Percentiles rank a stretch among this genome's conserved stretches.
Conservation (phyloP, 106 monocot species). For the Triglochin maritima region DNA sequence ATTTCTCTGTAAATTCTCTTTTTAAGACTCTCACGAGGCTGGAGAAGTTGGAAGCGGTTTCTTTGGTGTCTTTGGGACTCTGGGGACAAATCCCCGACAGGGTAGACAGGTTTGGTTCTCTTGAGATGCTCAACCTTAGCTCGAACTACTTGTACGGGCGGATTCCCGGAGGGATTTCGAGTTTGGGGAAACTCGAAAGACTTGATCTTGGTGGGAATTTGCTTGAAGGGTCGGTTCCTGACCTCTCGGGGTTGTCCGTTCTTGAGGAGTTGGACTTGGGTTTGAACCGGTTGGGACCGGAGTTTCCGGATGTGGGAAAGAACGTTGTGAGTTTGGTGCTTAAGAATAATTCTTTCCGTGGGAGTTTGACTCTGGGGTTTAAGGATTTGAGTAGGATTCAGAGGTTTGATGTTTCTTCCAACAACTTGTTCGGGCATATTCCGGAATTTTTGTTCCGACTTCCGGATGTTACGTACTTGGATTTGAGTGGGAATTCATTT, state of each 20-base stretch:
- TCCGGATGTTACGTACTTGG: conserved; percentile 32
- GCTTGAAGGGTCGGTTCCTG: conserved; percentile 45
- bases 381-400: conserved; percentile 25
- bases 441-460: conserved; percentile 56
- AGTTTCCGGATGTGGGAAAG: conserved; percentile 26
- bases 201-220: conserved; percentile 28
- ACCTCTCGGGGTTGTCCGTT: conserved; percentile 15
- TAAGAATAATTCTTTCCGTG: conserved; percentile 30
- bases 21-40: conserved; percentile 62
- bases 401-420: conserved; percentile 46
- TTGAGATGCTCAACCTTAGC: conserved; percentile 51
- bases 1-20: conserved; percentile 63
- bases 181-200: conserved; percentile 20
- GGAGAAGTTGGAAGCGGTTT: conserved; percentile 35
- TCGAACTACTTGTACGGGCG: conserved; percentile 51
- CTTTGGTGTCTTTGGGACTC: conserved; percentile 72
- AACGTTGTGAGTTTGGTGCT: conserved; percentile 23
- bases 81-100: conserved; percentile 53
- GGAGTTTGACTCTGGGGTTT: conserved; percentile 15
- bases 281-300: conserved; percentile 37
- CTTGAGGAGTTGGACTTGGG: conserved; percentile 44
- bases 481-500: conserved; percentile 45
- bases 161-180: conserved; percentile 28
- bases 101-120: conserved; percentile 28
- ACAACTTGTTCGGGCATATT: conserved; percentile 37